Percentiles rank a stretch among this genome's conserved stretches.
Conservation (phyloP, 2,329 filamentous ascomycete species). For the Pseudocercospora cruenta region DNA sequence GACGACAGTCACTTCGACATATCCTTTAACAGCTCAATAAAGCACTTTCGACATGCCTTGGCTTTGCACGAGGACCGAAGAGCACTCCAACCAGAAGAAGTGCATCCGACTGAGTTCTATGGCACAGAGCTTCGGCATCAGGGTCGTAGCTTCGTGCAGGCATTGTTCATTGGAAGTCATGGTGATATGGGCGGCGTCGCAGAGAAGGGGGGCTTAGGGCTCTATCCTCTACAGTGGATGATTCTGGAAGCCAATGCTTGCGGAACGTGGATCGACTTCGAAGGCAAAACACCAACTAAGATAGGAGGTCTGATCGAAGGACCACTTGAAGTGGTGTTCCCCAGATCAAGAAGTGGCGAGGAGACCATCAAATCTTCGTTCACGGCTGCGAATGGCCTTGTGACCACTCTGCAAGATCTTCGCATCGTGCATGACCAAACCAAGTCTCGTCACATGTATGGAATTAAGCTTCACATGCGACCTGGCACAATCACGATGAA, state of each 20-base stretch:
- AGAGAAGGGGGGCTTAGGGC: constrained; percentile 42
- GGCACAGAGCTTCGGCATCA: constrained; percentile 17
- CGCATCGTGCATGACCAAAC: constrained; percentile 27
- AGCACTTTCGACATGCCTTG: constrained; percentile 44
- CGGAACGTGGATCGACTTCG: constrained; percentile 19
- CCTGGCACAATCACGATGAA: constrained; percentile 24
- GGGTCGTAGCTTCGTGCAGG: constrained; percentile 40
- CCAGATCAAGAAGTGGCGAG: constrained; percentile 17
- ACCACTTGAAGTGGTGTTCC: constrained; percentile 25
- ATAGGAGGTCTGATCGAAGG: not conserved
- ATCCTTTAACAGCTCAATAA: constrained; percentile 41
- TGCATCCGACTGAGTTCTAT: constrained; percentile 29
- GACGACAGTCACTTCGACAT: constrained; percentile 37
- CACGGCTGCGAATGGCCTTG: constrained; percentile 1
- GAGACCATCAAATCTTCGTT: constrained; percentile 14
- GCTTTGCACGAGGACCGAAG: constrained; percentile 45
- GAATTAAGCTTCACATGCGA: constrained; percentile 21
- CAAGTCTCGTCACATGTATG: constrained; percentile 20
- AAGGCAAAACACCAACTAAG: constrained; percentile 8
- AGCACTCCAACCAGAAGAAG: constrained; percentile 34
- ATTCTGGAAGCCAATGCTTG: constrained; percentile 37
- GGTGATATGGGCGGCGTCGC: constrained; percentile 45
- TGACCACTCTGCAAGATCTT: constrained; percentile 31
- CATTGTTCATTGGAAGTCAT: constrained; percentile 47
- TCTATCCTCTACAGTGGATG: constrained; percentile 52